Evolutionary conservation across 805 yeast genomes (phyloP), one percentile per base, ranked within the genome.

Genomic region (Brettanomyces sp.): DNA sequence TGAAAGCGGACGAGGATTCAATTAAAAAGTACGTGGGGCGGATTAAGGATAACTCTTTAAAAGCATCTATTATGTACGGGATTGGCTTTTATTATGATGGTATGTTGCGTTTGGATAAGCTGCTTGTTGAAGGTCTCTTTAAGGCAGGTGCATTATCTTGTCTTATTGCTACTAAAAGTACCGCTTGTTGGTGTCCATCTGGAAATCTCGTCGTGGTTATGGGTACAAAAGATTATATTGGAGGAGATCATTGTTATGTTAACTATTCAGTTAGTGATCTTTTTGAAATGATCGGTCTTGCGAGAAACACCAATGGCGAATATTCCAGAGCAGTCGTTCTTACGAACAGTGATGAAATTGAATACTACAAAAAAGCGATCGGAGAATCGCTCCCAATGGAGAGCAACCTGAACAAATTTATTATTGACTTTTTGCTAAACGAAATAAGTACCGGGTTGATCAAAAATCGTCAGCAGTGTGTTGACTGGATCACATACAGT

Each of bases 401-500:
- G 61, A 87, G 96, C 63, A 77, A 73, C 53, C 57, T 89, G 51
- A 74, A 74, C 46, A 63, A 68, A 14, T 64, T 66, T 45, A 52
- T 89, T 12, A 81, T 76, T 48, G 97, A 93, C 58, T 70, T 76
- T 0, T 72, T 91, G 34, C 61, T 85, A 38, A 75, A 78, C 40
- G 98, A 87, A 54, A 80, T 89, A n/a, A 76, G 85, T 35, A 74
- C 80, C 5, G 69, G 77, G 2, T 69, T 80, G 12, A 74, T 91
- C 47, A 72, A 69, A 41, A 70, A 76, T 6, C 79, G 85, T 57
- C 96, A 90, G 55, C 93, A 85, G 53, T 86, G 95, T 55, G 77
- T 93, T 48, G 96, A 91, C 56, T 88, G 95, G 95, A 57, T 93
- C 33, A 85, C 96, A 0, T 86, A 76, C 59, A 75, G 95, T 0